Conservation (phyloP, 2,329 filamentous ascomycete species). For the Cordyceps tenuipes region DNA sequence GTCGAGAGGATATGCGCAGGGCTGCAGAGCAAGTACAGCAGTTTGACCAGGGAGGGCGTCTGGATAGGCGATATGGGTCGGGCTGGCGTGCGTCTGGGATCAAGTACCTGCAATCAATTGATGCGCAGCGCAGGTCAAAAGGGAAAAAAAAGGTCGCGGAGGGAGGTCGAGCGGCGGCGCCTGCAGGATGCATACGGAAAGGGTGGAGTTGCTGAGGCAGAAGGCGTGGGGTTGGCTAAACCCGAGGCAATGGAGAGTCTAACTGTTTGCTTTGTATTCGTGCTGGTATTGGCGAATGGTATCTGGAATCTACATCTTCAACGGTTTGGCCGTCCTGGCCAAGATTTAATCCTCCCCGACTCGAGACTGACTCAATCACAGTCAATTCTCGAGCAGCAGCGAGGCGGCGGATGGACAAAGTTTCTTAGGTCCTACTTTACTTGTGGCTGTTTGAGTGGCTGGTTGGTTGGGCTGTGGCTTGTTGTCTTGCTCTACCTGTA, state of each 20-base stretch:
- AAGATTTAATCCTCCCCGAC: neutral
- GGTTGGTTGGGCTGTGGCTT: neutral
- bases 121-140: neutral
- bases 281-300: neutral
- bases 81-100: conserved; percentile 2
- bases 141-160: neutral
- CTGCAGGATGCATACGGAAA: neutral
- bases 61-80: neutral
- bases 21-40: neutral
- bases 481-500: neutral
- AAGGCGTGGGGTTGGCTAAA: conserved; percentile 1
- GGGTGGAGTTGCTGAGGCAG: conserved; percentile 1
- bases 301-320: neutral
- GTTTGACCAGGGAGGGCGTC: conserved; percentile 1
- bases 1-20: neutral
- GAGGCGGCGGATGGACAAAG: neutral
- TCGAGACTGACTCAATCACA: neutral
- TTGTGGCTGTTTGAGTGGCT: neutral
- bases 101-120: conserved; percentile 4
- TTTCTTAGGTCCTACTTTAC: no score
- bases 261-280: neutral
- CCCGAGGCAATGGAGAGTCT: neutral
- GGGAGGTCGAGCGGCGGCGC: neutral
- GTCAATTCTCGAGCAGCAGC: neutral
- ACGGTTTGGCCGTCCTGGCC: neutral